A percentile compares a stretch with the other conserved stretches of the same genome.
These are phyloP conservation scores for Didymella exigua DNA, from an alignment of 2,329 filamentous ascomycete genomes.

Conservation along the genomic window DNA sequence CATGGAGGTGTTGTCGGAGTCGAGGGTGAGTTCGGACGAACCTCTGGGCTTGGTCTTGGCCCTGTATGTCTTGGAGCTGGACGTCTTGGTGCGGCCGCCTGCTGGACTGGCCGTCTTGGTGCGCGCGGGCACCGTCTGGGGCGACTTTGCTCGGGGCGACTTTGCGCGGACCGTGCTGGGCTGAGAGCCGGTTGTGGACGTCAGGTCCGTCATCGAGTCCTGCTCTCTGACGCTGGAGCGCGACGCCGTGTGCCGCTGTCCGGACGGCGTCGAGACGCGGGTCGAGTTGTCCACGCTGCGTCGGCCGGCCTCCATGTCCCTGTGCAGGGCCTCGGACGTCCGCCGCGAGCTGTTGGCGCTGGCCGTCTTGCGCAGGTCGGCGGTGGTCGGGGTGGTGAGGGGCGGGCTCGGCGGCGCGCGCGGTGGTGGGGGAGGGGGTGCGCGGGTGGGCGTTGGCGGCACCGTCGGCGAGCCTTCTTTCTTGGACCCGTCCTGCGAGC, in stretches of 20 bases:
- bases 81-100: slow-evolving; percentile 29
- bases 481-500: slow-evolving; percentile 37
- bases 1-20: slow-evolving; percentile 55
- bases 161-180: slow-evolving; percentile 48
- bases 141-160: slow-evolving; percentile 36
- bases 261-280: slow-evolving; percentile 44
- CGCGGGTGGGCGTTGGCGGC: slow-evolving; percentile 24
- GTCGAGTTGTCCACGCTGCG: slow-evolving; percentile 51
- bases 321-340: slow-evolving; percentile 43
- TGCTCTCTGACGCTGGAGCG: slow-evolving; percentile 52
- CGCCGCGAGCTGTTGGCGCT: slow-evolving; percentile 53
- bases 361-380: slow-evolving; percentile 52
- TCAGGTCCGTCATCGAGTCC: slow-evolving; percentile 50
- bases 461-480: slow-evolving; percentile 14
- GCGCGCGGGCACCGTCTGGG: slow-evolving; percentile 22
- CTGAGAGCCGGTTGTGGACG: slow-evolving; percentile 50
- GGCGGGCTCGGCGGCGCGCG: slow-evolving; percentile 56
- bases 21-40: slow-evolving; percentile 50
- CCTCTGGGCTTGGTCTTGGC: slow-evolving; percentile 40
- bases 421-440: slow-evolving; percentile 28
- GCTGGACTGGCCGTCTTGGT: slow-evolving; percentile 35
- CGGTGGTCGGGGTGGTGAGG: slow-evolving; percentile 49
- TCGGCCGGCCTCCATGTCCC: slow-evolving; percentile 48
- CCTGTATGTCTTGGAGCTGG: slow-evolving; percentile 28
- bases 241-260: slow-evolving; percentile 45